Conservation (phyloP, 1,284 basidiomycete genomes). For the Coriolopsis trogii region DNA sequence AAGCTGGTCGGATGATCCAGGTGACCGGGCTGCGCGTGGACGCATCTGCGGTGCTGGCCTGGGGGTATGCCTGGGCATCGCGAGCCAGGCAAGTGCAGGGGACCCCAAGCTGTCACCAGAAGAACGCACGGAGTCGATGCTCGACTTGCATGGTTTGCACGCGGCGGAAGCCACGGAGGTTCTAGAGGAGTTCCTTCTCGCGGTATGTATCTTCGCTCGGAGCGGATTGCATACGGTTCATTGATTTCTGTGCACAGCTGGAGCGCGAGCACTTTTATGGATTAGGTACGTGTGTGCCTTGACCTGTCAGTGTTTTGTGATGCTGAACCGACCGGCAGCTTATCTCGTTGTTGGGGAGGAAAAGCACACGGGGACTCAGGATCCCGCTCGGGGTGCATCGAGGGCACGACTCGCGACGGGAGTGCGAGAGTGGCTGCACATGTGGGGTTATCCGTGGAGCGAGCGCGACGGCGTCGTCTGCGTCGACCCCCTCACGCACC, state of each 20-base stretch:
- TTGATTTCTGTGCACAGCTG: too few relatives aligned
- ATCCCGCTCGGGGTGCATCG: slow-evolving; percentile 77
- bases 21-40: slow-evolving; percentile 77
- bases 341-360: slow-evolving; percentile 94
- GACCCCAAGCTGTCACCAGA: slow-evolving; percentile 67
- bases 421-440: slow-evolving; percentile 87
- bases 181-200: slow-evolving; percentile 86
- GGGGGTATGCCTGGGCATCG: slow-evolving; percentile 86
- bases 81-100: slow-evolving; percentile 54
- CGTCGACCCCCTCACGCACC: slow-evolving; percentile 81
- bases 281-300: slow-evolving; percentile 50
- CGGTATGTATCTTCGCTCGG: too few relatives aligned
- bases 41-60: slow-evolving; percentile 80
- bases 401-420: slow-evolving; percentile 82
- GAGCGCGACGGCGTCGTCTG: slow-evolving; percentile 90
- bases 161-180: slow-evolving; percentile 91
- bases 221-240: too few relatives aligned
- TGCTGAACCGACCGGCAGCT: slow-evolving; percentile 46
- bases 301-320: not conserved
- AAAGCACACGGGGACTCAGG: slow-evolving; percentile 91
- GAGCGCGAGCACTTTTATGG: slow-evolving; percentile 88
- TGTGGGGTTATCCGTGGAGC: slow-evolving; percentile 96
- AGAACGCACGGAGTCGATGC: slow-evolving; percentile 79
- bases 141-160: slow-evolving; percentile 90
- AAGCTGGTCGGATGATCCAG: slow-evolving; percentile 82